A percentile compares a stretch with the other conserved stretches of the same genome.
phyloP scores from a whole-genome alignment of 805 yeast species.

The Vanderwaltozyma yarrowii region DNA sequence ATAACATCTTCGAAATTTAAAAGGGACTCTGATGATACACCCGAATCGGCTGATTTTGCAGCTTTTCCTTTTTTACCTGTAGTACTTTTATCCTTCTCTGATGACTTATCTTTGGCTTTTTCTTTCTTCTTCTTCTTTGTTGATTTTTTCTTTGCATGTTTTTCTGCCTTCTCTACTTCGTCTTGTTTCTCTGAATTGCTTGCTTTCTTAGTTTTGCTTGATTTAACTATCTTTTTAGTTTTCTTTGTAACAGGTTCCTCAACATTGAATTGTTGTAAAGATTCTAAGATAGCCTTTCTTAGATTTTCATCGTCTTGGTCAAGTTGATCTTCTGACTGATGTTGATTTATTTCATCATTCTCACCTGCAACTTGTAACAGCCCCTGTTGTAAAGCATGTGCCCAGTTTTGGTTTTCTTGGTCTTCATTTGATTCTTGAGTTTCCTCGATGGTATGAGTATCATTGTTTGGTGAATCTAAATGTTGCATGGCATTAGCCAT shows the following conservation, averaged over 20 bases:
- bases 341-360: conserved; percentile 4
- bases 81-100: neutral
- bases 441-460: neutral
- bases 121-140: conserved; percentile 12
- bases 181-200: conserved; percentile 5
- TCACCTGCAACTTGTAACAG: conserved; percentile 10
- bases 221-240: conserved; percentile 1
- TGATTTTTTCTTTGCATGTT: conserved; percentile 13
- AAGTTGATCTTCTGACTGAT: conserved; percentile 9
- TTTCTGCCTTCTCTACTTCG: conserved; percentile 10
- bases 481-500: conserved; percentile 32
- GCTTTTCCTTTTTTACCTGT: conserved; percentile 7
- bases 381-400: conserved; percentile 23
- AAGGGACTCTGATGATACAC: conserved; percentile 9
- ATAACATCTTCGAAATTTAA: conserved; percentile 26
- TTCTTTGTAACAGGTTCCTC: neutral
- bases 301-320: conserved; percentile 29
- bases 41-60: neutral
- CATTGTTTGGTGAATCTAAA: conserved; percentile 9
- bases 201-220: conserved; percentile 1
- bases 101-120: conserved; percentile 6
- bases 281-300: conserved; percentile 25
- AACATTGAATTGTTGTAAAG: conserved; percentile 17
- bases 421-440: conserved; percentile 1
- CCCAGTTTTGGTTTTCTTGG: conserved; percentile 18